Base-by-base conservation (phyloP, 441 rosid species). In the Theobroma grandiflorum region DNA sequence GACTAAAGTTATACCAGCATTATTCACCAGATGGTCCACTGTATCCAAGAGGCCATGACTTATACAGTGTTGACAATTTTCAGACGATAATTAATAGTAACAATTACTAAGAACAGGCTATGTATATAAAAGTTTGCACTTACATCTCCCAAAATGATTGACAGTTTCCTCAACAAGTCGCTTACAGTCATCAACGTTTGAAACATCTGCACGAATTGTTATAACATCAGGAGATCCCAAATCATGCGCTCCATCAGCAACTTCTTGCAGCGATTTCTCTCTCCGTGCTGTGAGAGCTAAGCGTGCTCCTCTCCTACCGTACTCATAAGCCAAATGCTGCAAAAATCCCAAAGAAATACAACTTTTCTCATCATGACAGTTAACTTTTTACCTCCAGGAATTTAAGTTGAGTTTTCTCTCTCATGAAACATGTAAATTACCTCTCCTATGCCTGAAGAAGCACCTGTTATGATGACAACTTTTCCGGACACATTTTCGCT, bases 1-100 rank as follows among this genome's bases (percentile, higher is more conserved):
- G n/a, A 83, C 71, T 15, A 86, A 64, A 8, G 2, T 10, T 11
- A 93, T 81, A 68, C 98, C 98, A 43, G 97, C 96, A 75, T 89
- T 93, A n/a, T 87, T 87, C 8, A 94, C 91, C 68, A 94, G 85
- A 84, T 94, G 96, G 84, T 94, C 94, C 95, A 93, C 97, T 93
- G 85, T 43, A 57, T 15, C 55, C 55, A 58, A 69, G 9, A 75
- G 16, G 26, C 79, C 43, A 71, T 18, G 43, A n/a, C 71, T 38
- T 26, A 26, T 1, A 26, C 31, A 26, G 31, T 26, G 31, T 26
- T 26, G 31, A 26, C 31, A 26, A 26, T 26, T 26, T 26, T 26
- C 31, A 26, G 0, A 26, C 31, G 31, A 26, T 26, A 26, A 26
- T 26, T 26, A 26, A 26, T 26, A 26, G 31, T 26, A 26, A 26